A percentile compares a stretch with the other conserved stretches of the same genome.
These are phyloP conservation scores for Astrothelium subdiscretum DNA, from an alignment of 495 filamentous ascomycete genomes.

Conservation along the genomic window DNA sequence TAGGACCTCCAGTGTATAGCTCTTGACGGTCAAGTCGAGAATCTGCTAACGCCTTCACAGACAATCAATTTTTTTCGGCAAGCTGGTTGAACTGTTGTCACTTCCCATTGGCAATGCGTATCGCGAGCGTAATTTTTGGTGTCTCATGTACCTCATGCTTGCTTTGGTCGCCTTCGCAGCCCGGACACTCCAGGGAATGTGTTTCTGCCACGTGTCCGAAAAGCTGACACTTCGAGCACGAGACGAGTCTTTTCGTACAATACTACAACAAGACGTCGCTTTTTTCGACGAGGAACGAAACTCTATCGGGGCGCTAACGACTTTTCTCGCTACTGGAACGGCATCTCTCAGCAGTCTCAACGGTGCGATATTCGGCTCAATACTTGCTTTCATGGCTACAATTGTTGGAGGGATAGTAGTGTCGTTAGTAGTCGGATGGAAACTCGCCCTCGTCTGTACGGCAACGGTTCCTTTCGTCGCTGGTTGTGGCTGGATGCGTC, in stretches of 20 bases:
- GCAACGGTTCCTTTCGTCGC: constrained; percentile 19
- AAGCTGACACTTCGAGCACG: constrained; percentile 34
- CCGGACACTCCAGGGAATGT: constrained; percentile 9
- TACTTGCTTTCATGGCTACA: constrained; percentile 21
- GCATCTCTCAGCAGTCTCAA: constrained; percentile 20
- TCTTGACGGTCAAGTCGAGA: too few relatives aligned
- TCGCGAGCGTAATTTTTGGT: constrained; percentile 12
- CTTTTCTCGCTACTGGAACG: constrained; percentile 45
- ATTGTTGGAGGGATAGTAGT: constrained; percentile 19
- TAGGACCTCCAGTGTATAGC: constrained; percentile 5
- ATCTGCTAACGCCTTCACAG: too few relatives aligned
- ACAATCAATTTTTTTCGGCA: too few relatives aligned
- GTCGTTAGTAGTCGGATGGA: constrained; percentile 22
- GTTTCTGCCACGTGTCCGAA: constrained; percentile 20
- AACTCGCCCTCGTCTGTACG: constrained; percentile 24
- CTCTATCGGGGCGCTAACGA: constrained; percentile 48
- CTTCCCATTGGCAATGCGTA: background rate
- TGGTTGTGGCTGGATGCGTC: constrained; percentile 18
- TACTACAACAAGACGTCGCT: background rate
- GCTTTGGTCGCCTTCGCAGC: constrained; percentile 34
- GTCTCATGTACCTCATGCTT: constrained; percentile 27
- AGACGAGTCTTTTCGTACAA: constrained; percentile 43
- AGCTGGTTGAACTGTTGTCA: constrained; percentile 15
- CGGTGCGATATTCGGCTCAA: constrained; percentile 21
- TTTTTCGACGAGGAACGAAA: constrained; percentile 57